Conservation (phyloP, 2,329 filamentous ascomycete genomes). For the Sclerotinia subarctica region DNA sequence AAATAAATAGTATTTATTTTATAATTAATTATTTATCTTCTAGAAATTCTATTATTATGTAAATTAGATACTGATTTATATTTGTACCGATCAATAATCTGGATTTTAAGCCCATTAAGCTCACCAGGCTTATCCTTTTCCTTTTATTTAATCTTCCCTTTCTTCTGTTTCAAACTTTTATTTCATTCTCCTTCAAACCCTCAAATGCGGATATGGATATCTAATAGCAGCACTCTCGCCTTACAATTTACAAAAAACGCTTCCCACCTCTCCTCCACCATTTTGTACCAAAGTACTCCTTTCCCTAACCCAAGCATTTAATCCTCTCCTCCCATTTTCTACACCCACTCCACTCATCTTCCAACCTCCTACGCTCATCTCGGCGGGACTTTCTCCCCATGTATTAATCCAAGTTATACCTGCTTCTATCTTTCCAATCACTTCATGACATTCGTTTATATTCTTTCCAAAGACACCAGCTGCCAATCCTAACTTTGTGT, state of each 20-base stretch:
- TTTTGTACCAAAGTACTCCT: conserved; percentile 88
- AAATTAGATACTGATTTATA: not conserved
- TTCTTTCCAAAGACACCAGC: conserved; percentile 81
- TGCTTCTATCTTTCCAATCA: conserved; percentile 69
- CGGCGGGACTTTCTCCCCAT: conserved; percentile 87
- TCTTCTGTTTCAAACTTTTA: not conserved
- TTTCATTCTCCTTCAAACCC: not conserved
- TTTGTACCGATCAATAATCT: not conserved
- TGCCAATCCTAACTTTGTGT: conserved; percentile 73
- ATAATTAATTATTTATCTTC: too few species aligned
- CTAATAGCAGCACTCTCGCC: not conserved
- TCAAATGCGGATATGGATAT: not conserved
- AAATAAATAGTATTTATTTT: not conserved
- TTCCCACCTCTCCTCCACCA: conserved; percentile 57
- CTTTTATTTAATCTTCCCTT: not conserved
- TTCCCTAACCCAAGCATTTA: conserved; percentile 80
- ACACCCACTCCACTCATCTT: conserved; percentile 85
- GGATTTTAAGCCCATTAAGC: not conserved
- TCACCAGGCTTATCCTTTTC: too few species aligned
- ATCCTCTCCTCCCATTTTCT: conserved; percentile 76
- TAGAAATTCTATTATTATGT: too few species aligned
- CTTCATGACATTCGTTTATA: conserved; percentile 67
- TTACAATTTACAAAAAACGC: conserved; percentile 64
- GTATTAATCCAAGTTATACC: conserved; percentile 93
- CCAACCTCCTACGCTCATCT: conserved; percentile 92